A percentile compares a stretch with the other conserved stretches of the same genome.
Evolutionary conservation across 1,284 basidiomycete species (phyloP).

Genomic region (Bjerkandera adusta): DNA sequence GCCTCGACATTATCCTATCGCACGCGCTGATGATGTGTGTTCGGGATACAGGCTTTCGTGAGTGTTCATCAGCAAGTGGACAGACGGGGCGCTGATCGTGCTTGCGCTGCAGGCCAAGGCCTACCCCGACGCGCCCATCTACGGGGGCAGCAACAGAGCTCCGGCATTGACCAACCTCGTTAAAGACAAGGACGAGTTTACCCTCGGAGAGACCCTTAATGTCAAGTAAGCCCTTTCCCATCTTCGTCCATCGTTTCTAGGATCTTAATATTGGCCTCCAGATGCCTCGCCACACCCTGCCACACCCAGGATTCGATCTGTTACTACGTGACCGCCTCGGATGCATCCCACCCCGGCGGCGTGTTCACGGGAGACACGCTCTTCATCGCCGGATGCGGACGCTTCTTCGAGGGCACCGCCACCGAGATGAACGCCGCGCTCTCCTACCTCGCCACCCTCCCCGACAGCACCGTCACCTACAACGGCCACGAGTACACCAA

Average conservation of each 20-base stretch:
- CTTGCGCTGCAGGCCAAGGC: slow-evolving; percentile 44
- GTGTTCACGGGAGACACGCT: slow-evolving; percentile 98
- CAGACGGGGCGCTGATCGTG: not conserved
- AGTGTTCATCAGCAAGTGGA: slow-evolving; percentile 30
- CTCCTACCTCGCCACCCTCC: slow-evolving; percentile 74
- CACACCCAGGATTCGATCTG: slow-evolving; percentile 98
- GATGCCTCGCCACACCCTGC: slow-evolving; percentile 89
- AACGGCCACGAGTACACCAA: slow-evolving; percentile 93
- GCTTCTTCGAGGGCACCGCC: slow-evolving; percentile 93
- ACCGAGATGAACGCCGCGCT: slow-evolving; percentile 85
- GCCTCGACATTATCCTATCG: slow-evolving; percentile 10
- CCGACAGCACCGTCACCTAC: slow-evolving; percentile 81
- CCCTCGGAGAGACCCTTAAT: slow-evolving; percentile 64
- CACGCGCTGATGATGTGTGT: slow-evolving; percentile 6
- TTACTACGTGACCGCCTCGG: slow-evolving; percentile 68
- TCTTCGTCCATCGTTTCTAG: not conserved
- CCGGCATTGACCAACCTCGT: slow-evolving; percentile 72
- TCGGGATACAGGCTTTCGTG: slow-evolving; percentile 48
- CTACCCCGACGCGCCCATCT: slow-evolving; percentile 75
- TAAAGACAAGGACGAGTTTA: slow-evolving; percentile 77
- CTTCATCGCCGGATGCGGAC: slow-evolving; percentile 92
- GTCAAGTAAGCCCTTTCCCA: slow-evolving; percentile 53
- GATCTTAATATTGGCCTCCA: slow-evolving; percentile 27
- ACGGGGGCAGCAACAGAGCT: slow-evolving; percentile 79
- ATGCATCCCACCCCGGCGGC: slow-evolving; percentile 56